These are phyloP conservation scores for Aureobasidium sp. DNA, from an alignment of 2,329 filamentous ascomycete species.

Conservation along the genomic window DNA sequence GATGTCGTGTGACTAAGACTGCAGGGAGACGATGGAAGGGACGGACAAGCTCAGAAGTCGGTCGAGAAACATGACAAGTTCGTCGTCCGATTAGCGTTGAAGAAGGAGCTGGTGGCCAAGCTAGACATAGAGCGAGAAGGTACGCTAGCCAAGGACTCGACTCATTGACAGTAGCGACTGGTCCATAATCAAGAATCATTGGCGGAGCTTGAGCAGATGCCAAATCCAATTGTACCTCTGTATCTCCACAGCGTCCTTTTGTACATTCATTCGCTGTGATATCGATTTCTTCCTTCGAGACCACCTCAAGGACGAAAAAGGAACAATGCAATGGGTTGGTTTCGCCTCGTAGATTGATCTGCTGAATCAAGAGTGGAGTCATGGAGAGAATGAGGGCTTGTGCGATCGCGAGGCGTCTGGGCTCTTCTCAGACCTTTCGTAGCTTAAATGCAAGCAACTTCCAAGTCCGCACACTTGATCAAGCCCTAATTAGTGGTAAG, in stretches of 20 bases:
- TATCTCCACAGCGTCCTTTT: not conserved
- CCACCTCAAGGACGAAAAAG: too few species aligned
- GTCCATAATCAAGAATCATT: not conserved
- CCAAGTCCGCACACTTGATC: not conserved
- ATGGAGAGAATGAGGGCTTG: not conserved
- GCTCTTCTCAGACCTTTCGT: not conserved
- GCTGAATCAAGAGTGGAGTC: not conserved
- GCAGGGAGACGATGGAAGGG: too few species aligned
- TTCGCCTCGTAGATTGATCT: not conserved
- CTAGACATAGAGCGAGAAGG: not conserved
- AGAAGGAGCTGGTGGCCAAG: not conserved
- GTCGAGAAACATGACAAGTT: too few species aligned
- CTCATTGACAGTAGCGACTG: not conserved
- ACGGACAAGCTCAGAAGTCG: too few species aligned
- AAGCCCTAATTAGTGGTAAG: not conserved
- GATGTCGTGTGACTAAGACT: too few species aligned
- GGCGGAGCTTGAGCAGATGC: conserved; percentile 3
- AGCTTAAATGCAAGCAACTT: too few species aligned
- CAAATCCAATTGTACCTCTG: not conserved
- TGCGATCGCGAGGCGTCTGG: not conserved
- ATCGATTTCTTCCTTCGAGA: not conserved
- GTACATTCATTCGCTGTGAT: not conserved
- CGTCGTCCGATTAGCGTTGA: not conserved
- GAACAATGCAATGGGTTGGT: too few species aligned
- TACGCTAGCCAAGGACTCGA: not conserved